These are phyloP conservation scores for Dictyostelium purpureum DNA, from an alignment of 78 protist species.

Conservation along the genomic window DNA sequence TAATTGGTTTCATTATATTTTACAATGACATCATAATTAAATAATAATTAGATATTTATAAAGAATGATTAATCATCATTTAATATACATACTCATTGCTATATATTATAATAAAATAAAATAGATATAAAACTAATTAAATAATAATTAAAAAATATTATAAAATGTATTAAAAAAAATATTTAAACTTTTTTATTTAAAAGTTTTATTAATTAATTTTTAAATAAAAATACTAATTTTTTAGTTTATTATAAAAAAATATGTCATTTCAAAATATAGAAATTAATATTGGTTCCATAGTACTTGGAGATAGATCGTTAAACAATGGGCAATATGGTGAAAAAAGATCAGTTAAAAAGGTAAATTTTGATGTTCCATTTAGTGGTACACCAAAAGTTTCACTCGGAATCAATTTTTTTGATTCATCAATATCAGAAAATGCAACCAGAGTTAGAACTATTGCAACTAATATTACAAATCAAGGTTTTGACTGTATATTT, in stretches of 20 bases:
- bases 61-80: no score
- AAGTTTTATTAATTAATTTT: no score
- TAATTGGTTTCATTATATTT: no score
- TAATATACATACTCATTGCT: no score
- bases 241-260: background rate
- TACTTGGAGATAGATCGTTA: background rate
- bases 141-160: no score
- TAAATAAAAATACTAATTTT: background rate
- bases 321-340: background rate
- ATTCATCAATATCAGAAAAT: background rate
- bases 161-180: no score
- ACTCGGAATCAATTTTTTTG: background rate
- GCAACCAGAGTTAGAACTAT: background rate
- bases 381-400: background rate
- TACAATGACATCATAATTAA: no score
- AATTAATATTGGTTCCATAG: background rate
- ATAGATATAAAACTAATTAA: no score
- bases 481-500: conserved; percentile 9
- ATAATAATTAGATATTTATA: no score
- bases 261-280: conserved; percentile 1
- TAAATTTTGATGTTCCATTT: background rate
- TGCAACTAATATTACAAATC: background rate
- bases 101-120: no score
- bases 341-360: background rate
- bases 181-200: no score